These are phyloP conservation scores for Primulina huaijiensis DNA, from an alignment of 257 asterid species.

Conservation along the genomic window DNA sequence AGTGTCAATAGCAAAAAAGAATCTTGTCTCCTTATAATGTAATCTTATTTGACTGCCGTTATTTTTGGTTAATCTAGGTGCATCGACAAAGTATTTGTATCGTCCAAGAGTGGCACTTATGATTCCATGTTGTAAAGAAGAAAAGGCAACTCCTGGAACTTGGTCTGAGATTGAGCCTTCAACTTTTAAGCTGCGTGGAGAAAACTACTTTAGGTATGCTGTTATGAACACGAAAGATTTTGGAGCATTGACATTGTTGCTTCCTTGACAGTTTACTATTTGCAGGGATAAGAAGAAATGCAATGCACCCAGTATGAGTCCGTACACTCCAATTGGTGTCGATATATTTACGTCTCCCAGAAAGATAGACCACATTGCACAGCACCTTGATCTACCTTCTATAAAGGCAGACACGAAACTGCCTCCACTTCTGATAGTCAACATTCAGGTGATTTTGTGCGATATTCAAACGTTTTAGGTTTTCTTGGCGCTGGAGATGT, in stretches of 20 bases:
- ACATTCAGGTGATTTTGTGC: conserved; percentile 68
- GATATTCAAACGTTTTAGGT: neutral
- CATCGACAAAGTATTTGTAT: conserved; percentile 60
- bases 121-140: conserved; percentile 67
- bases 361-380: conserved; percentile 89
- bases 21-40: neutral
- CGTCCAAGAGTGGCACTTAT: conserved; percentile 84
- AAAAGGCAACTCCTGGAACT: conserved; percentile 59
- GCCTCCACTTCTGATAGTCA: conserved; percentile 76
- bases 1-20: neutral
- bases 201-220: conserved; percentile 75
- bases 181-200: conserved; percentile 81
- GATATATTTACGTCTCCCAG: conserved; percentile 67
- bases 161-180: conserved; percentile 89
- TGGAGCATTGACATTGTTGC: neutral
- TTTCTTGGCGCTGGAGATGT: neutral
- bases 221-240: conserved; percentile 1
- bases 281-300: conserved; percentile 92
- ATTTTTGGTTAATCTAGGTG: conserved; percentile 42
- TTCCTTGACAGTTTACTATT: conserved; percentile 21
- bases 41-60: conserved; percentile 8
- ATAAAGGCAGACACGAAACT: conserved; percentile 51
- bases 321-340: conserved; percentile 89
- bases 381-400: conserved; percentile 81
- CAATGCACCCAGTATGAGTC: conserved; percentile 66